phyloP scores from a whole-genome alignment of 345 rosid genomes.

The Bruguiera sexangula region DNA sequence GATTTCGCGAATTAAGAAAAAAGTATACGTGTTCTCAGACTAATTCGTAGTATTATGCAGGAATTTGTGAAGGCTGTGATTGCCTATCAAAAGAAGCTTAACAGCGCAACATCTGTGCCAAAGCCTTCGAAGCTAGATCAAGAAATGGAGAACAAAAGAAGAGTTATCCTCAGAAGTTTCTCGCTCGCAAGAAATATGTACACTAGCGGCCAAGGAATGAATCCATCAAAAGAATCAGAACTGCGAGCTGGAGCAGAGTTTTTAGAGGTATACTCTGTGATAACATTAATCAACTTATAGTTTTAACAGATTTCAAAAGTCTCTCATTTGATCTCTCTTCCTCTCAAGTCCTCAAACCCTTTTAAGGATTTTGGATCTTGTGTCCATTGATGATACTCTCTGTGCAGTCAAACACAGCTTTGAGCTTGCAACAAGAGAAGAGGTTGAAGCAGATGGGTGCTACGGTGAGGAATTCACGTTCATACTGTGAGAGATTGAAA shows the following conservation, averaged over 20 bases:
- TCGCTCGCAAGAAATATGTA: conserved; percentile 65
- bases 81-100: conserved; percentile 75
- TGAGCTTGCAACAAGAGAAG: conserved; percentile 68
- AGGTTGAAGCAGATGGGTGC: conserved; percentile 95
- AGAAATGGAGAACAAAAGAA: conserved; percentile 66
- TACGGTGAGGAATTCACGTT: conserved; percentile 74
- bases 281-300: not conserved
- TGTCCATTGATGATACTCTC: not conserved
- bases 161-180: conserved; percentile 57
- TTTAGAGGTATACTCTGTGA: conserved; percentile 48
- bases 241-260: conserved; percentile 70
- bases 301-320: not conserved
- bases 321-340: no score
- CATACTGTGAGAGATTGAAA: conserved; percentile 54
- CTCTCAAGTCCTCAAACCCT: no score
- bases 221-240: conserved; percentile 50
- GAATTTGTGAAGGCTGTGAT: conserved; percentile 86
- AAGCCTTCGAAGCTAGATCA: conserved; percentile 41
- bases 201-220: conserved; percentile 35
- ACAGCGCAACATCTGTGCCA: conserved; percentile 38
- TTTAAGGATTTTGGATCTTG: not conserved
- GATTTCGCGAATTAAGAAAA: not conserved
- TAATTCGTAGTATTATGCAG: conserved; percentile 26
- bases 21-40: not conserved
- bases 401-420: conserved; percentile 63